Evolutionary conservation across 1,284 basidiomycete species (phyloP), one percentile per base, ranked within the genome.

Genomic region (Ganoderma meredithae): DNA sequence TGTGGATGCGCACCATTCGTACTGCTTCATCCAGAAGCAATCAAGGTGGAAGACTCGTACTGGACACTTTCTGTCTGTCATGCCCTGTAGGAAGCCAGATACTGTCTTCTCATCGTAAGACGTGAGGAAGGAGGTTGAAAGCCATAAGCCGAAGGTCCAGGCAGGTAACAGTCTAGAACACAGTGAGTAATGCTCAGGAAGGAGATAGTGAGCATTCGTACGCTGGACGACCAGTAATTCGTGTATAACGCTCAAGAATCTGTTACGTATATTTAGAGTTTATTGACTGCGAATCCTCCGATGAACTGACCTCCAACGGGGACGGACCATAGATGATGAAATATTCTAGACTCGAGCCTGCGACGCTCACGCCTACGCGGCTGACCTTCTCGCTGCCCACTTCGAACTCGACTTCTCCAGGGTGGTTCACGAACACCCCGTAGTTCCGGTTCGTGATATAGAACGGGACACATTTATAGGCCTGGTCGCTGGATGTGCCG

Each of bases 21-120:
- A 92, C 76, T 90, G 87, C 76, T 90, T 91, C 90, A 92, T 92
- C 90, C 90, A 92, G 81, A 92, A 93, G 75, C 91, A 93, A 75
- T 94, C 92, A 55, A 93, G 77, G 73, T 94, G 91, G 81, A 93
- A 90, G 1, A 92, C 90, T n/a, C 90, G 85, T n/a, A 92, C 90
- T 39, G 83, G 84, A 72, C 90, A 91, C 65, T 87, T 81, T 33
- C 90, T 84, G 27, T 90, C 83, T 69, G 84, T 80, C 91, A 94
- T 93, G 13, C 90, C 90, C 75, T 90, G 80, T 65, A 93, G 79
- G 80, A 94, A 92, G 5, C 85, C 81, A 3, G 87, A 86, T 13
- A 93, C 91, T 0, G 90, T 93, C 65, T 86, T 82, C 69, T 84
- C 85, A 68, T 90, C 90, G 76, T 92, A 92, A 9, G 84, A 83